A percentile compares a stretch with the other conserved stretches of the same genome.
Evolutionary conservation across 176 grass and related monocot genomes (phyloP).

Genomic region (Oryza nivara): DNA sequence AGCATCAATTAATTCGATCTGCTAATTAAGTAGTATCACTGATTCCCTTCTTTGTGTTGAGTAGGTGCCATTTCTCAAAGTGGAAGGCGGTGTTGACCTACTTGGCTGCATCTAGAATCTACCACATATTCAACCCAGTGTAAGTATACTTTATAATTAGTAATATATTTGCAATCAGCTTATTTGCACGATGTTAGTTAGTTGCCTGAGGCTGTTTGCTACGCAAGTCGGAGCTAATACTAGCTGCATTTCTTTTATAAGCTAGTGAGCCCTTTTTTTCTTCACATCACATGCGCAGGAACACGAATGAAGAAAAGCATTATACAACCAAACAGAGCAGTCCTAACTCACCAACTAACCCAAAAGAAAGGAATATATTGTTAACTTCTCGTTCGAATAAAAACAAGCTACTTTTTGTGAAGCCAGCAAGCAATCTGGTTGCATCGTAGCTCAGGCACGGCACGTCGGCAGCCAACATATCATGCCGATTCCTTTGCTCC

Average conservation of each 20-base stretch:
- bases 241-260: background rate
- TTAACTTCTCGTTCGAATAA: background rate
- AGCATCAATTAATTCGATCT: background rate
- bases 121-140: background rate
- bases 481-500: constrained; percentile 32
- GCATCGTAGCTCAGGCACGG: background rate
- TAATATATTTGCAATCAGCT: no score
- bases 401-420: constrained; percentile 17
- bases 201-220: background rate
- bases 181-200: no score
- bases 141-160: background rate
- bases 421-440: constrained; percentile 1
- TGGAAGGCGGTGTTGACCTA: constrained; percentile 14
- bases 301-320: background rate
- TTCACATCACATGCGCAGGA: constrained; percentile 12
- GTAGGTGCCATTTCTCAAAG: background rate
- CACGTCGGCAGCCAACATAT: background rate
- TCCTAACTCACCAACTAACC: background rate
- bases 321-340: background rate
- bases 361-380: background rate
- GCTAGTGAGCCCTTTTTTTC: background rate
- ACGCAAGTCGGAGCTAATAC: background rate
- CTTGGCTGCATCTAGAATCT: background rate
- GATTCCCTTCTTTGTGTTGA: background rate
- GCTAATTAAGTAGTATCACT: background rate